Evolutionary conservation across 768 basidiomycete species (phyloP), one percentile per base, ranked within the genome.

Genomic region (Antrodiella citrinella): DNA sequence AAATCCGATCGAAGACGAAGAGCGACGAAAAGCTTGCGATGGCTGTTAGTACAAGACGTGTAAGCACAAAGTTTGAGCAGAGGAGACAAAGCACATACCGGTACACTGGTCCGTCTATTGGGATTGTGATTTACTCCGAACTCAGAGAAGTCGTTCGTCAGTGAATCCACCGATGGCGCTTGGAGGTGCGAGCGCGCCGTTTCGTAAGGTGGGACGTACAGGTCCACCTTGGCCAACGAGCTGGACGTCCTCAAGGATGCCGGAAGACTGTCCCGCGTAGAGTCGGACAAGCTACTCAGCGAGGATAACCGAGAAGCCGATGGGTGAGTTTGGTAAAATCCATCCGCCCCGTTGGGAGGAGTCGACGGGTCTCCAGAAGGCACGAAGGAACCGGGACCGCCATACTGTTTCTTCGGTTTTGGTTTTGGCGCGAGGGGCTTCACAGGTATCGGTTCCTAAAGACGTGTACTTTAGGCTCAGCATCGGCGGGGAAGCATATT

Each of bases 171-270:
- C 1, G 74, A 68, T 13, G 73, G 61, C 15, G 54, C 58, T 20
- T 60, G 59, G 21, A 51, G 49, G 41, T 59, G 62, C 13, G 64
- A 57, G 2, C 66, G 71, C 30, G 72, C 68, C 45, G 74, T 75
- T 52, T 89, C 86, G 58, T 91, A 91, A 1, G 81, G 80, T 0
- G 86, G 80, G 30, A 77, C 77, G 60, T 92, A 92, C 18, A 90
- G 68, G 56, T 87, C 82, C 3, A 82, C 66, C 30, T 75, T 70
- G 9, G 78, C 78, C 43, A 77, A 67, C 19, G 85, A 83, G 56
- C 68, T 78, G 4, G 86, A 85, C 18, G 77, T 67, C 39, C 81
- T 70, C 26, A 89, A 59, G 4, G 82, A 78, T 3, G 82, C 74
- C 2, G 86, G 80, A 20, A 82, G 60, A 44, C 76, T 72, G 58